Evolutionary conservation across 139 green algal species (phyloP), one percentile per base, ranked within the genome.

Genomic region (Dunaliella primolecta): DNA sequence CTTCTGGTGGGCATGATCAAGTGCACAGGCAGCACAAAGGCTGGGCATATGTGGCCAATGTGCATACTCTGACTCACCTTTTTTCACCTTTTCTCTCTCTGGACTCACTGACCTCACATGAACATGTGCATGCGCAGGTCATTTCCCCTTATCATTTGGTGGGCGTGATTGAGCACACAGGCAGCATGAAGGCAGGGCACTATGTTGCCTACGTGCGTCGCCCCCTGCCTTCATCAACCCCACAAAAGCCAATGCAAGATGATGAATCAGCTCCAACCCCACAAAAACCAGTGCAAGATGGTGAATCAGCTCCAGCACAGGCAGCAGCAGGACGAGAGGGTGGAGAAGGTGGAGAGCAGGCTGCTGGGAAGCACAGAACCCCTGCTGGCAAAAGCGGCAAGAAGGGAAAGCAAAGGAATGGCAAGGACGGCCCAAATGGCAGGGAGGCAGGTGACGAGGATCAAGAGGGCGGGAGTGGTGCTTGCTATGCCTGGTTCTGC

Each of bases 171-270:
- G 75, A 80, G n/a, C 75, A 80, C 11, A 23, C 32, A 33, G 75
- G 75, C n/a, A 80, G 75, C 75, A 80, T 33, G 75, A 80, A 2
- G 7, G 32, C 33, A 38, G 75, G 75, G 2, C 75, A 80, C n/a
- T 80, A 80, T 80, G 29, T 80, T 32, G 75, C 75, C 24, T 80
- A 80, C 30, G 75, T 80, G 75, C 75, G 75, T 11, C 32, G 75
- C 29, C 29, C 75, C 75, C 1, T 80, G 29, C 1, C 2, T 29
- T 64, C 46, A 7, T 27, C 20, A 32, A 21, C 27, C 11, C 75
- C 75, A 36, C n/a, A 11, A 27, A 36, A 36, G 75, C 7, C n/a
- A 15, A 23, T 30, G 33, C 7, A 2, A 27, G 2, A 29, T 37
- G n/a, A 1, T 27, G 30, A n/a, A 36, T 11, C 36, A 23, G n/a